phyloP scores from a whole-genome alignment of 768 basidiomycete genomes.

The Stropharia rugosoannulata region DNA sequence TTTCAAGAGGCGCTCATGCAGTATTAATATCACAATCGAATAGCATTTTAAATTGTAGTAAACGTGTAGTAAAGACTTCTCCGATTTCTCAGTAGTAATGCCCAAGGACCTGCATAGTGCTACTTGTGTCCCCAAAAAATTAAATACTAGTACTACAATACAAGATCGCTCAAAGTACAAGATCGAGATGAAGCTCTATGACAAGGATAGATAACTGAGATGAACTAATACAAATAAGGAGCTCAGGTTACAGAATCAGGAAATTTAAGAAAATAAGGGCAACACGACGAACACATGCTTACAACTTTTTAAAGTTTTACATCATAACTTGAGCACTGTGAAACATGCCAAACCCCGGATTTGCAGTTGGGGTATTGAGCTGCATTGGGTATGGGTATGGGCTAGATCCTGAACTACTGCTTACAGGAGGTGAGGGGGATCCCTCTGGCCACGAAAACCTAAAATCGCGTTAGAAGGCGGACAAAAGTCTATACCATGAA shows the following conservation, averaged over 20 bases:
- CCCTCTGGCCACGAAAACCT: constrained; percentile 38
- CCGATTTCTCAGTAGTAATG: too few species aligned
- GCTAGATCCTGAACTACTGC: constrained; percentile 7
- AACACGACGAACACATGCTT: neutral
- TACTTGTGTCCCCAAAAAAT: too few species aligned
- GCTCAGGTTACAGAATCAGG: neutral
- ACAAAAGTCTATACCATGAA: neutral
- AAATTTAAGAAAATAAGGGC: neutral
- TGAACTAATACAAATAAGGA: neutral
- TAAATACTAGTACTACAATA: too few species aligned
- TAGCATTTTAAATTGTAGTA: too few species aligned
- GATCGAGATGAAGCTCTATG: too few species aligned
- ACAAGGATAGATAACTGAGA: neutral
- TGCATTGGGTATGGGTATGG: constrained; percentile 12
- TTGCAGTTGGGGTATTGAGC: constrained; percentile 13
- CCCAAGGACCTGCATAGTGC: too few species aligned
- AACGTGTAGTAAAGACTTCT: too few species aligned
- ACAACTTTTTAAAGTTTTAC: constrained; percentile 17
- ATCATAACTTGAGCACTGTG: constrained; percentile 25
- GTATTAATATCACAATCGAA: too few species aligned
- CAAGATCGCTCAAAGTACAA: too few species aligned
- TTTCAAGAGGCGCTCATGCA: too few species aligned
- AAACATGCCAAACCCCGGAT: constrained; percentile 26
- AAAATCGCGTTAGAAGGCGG: neutral
- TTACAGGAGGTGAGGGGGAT: constrained; percentile 31